phyloP scores from a whole-genome alignment of 208 protist genomes.

The Tetramitus jugosus region DNA sequence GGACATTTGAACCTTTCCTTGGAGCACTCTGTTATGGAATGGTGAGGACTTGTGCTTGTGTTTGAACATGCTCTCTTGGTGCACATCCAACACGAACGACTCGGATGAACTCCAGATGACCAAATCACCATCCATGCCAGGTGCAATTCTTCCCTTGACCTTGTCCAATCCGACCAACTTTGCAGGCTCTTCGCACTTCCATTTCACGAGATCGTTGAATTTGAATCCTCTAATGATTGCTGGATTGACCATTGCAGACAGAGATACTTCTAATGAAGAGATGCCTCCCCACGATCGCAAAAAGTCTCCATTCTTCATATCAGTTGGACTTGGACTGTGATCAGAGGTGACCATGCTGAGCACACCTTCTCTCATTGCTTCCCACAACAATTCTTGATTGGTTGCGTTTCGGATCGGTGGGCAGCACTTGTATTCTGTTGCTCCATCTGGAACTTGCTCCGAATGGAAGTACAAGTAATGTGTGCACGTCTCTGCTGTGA shows the following conservation, averaged over 20 bases:
- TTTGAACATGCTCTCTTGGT: conserved; percentile 13
- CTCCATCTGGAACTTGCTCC: conserved; percentile 38
- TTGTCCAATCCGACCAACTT: conserved; percentile 34
- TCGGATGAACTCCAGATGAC: conserved; percentile 41
- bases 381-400: conserved; percentile 42
- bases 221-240: conserved; percentile 28
- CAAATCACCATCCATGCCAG: conserved; percentile 46
- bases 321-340: conserved; percentile 42
- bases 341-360: conserved; percentile 42
- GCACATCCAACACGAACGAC: conserved; percentile 26
- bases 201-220: conserved; percentile 24
- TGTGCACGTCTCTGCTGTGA: conserved; percentile 43
- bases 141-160: conserved; percentile 37
- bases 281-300: conserved; percentile 50
- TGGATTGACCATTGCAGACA: conserved; percentile 40
- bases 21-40: background rate
- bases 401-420: conserved; percentile 42
- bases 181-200: conserved; percentile 36
- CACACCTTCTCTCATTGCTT: conserved; percentile 28
- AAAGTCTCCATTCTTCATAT: conserved; percentile 45
- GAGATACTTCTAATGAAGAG: conserved; percentile 37
- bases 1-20: background rate
- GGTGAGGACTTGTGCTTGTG: background rate
- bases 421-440: conserved; percentile 46
- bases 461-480: conserved; percentile 43